Evolutionary conservation across 176 grass and related monocot genomes (phyloP).

Genomic region (Carex parvula): DNA sequence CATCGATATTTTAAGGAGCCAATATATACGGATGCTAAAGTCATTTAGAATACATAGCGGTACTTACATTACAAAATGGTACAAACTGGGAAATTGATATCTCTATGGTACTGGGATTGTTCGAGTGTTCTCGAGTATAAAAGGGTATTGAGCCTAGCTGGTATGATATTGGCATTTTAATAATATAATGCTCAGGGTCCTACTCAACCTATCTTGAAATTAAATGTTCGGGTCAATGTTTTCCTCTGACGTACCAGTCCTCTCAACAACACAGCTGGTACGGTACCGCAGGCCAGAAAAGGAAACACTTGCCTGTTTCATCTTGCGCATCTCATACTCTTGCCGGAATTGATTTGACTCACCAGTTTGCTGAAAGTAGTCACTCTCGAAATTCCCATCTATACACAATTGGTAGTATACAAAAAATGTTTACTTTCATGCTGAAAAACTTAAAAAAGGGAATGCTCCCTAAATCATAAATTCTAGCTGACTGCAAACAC

Average conservation of each 20-base stretch:
- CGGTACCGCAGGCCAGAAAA: conserved; percentile 16
- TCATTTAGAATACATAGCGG: neutral
- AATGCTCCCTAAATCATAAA: neutral
- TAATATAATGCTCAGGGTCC: neutral
- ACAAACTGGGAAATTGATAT: neutral
- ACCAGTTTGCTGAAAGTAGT: conserved; percentile 83
- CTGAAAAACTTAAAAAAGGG: neutral
- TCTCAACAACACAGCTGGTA: conserved; percentile 8
- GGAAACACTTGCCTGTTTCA: conserved; percentile 57
- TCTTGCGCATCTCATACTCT: conserved; percentile 94
- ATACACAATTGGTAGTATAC: conserved; percentile 15
- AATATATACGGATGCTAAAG: neutral
- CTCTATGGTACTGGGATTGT: neutral
- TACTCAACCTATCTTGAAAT: neutral
- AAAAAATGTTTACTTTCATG: neutral
- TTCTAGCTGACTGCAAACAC: no score
- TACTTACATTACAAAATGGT: neutral
- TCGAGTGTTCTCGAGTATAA: neutral
- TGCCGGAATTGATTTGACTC: conserved; percentile 66
- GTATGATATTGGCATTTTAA: neutral
- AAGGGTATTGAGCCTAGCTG: neutral
- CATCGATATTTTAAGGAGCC: neutral
- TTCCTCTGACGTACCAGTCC: conserved; percentile 5
- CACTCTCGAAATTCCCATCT: conserved; percentile 84
- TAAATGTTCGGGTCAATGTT: neutral